These are phyloP conservation scores for Curvularia verruculosa DNA, from an alignment of 2,329 filamentous ascomycete species.

Conservation along the genomic window DNA sequence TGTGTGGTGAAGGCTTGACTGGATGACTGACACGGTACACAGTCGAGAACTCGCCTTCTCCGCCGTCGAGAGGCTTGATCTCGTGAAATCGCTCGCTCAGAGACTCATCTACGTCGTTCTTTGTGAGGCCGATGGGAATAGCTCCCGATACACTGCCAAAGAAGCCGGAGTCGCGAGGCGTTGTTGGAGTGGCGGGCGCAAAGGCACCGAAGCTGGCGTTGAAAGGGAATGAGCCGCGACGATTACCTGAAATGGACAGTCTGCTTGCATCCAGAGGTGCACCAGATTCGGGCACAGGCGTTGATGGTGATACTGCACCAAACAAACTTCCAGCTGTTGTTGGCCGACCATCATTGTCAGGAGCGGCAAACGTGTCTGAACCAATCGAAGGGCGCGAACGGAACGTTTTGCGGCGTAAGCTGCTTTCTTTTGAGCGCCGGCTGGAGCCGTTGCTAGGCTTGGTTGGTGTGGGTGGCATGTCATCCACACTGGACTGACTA, in stretches of 20 bases:
- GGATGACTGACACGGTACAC: conserved; percentile 79
- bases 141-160: conserved; percentile 67
- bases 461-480: conserved; percentile 92
- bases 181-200: conserved; percentile 84
- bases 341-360: conserved; percentile 37
- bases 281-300: conserved; percentile 72
- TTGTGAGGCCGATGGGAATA: conserved; percentile 64
- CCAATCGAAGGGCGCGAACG: conserved; percentile 53
- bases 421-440: conserved; percentile 58
- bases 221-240: conserved; percentile 48
- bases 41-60: conserved; percentile 89
- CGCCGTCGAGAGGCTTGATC: conserved; percentile 70
- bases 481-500: conserved; percentile 67
- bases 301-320: conserved; percentile 74
- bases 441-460: conserved; percentile 65
- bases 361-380: conserved; percentile 55
- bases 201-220: conserved; percentile 55
- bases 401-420: conserved; percentile 58
- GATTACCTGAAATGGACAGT: conserved; percentile 74
- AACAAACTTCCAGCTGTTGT: conserved; percentile 59
- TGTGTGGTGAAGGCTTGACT: conserved; percentile 35
- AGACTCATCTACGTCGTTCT: conserved; percentile 75
- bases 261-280: conserved; percentile 80
- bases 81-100: conserved; percentile 78
- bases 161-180: conserved; percentile 62